phyloP scores from a whole-genome alignment of 164 flowering plant species.

The Vitis rotundifolia region DNA sequence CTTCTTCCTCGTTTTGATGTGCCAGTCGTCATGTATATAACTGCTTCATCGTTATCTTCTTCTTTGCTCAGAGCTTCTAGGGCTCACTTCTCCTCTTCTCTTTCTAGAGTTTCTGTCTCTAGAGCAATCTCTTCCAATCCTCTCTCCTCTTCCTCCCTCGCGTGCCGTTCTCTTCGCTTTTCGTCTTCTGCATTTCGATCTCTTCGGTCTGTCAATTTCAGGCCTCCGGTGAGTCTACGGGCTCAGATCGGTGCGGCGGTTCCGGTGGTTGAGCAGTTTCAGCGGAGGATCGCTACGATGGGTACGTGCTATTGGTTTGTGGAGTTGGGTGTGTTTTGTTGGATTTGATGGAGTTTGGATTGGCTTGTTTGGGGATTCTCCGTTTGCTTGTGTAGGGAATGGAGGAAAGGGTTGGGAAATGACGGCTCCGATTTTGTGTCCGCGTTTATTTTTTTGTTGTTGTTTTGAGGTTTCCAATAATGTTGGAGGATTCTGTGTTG shows the following conservation, averaged over 20 bases:
- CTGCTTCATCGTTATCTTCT: conserved; percentile 25
- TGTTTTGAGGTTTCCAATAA: background rate
- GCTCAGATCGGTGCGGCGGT: conserved; percentile 62
- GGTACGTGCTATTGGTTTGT: conserved; percentile 32
- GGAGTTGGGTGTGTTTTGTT: too few relatives aligned
- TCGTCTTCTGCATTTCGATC: conserved; percentile 27
- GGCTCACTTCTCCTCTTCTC: conserved; percentile 28
- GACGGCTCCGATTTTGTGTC: background rate
- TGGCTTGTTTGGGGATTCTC: background rate
- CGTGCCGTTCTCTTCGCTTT: conserved; percentile 31
- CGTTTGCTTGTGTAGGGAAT: background rate
- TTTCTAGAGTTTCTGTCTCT: conserved; percentile 15
- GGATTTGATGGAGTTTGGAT: too few relatives aligned
- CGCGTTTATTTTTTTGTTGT: background rate
- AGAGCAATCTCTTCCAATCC: conserved; percentile 13
- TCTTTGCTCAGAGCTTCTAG: conserved; percentile 43
- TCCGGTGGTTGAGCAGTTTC: conserved; percentile 49
- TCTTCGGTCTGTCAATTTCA: conserved; percentile 43
- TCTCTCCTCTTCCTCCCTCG: conserved; percentile 7
- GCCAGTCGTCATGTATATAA: conserved; percentile 38
- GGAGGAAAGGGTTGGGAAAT: background rate
- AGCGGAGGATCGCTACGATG: conserved; percentile 70
- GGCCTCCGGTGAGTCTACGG: conserved; percentile 58
- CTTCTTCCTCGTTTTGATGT: conserved; percentile 6
- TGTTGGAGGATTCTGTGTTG: too few relatives aligned